A percentile compares a stretch with the other conserved stretches of the same genome.
phyloP scores from a whole-genome alignment of 1,139 yeast genomes.

The Pichia sp. region DNA sequence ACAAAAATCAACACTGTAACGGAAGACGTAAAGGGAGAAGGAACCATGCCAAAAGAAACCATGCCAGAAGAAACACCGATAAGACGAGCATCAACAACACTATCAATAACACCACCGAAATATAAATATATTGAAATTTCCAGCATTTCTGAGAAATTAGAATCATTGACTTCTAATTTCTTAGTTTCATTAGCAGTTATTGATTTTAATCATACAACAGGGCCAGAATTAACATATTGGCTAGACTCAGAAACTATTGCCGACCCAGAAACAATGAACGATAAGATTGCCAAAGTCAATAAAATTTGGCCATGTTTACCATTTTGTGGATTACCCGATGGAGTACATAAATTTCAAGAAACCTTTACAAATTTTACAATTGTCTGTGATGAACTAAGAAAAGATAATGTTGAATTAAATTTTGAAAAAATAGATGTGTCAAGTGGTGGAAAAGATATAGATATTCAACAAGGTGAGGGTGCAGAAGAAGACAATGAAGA shows the following conservation, averaged over 20 bases:
- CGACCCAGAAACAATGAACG: constrained; percentile 3
- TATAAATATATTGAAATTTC: constrained; percentile 8
- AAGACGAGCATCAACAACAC: background rate
- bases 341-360: constrained; percentile 86
- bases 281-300: constrained; percentile 29
- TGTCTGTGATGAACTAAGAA: constrained; percentile 57
- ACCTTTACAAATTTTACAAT: constrained; percentile 88
- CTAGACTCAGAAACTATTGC: constrained; percentile 36
- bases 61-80: background rate
- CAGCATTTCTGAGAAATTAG: background rate
- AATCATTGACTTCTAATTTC: constrained; percentile 12
- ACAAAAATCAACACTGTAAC: background rate
- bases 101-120: constrained; percentile 3
- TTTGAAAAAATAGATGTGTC: constrained; percentile 12
- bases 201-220: constrained; percentile 88
- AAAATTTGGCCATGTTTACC: constrained; percentile 81
- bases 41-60: background rate
- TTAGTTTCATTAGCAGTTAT: constrained; percentile 84
- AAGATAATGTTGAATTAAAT: constrained; percentile 36
- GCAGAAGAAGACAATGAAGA: constrained; percentile 17
- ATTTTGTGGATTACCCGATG: constrained; percentile 94
- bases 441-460: background rate
- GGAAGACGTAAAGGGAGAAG: background rate
- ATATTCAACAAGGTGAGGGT: constrained; percentile 22
- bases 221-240: constrained; percentile 96